Conservation (phyloP, 2,329 filamentous ascomycete genomes). For the Hymenoscyphus repandus region DNA sequence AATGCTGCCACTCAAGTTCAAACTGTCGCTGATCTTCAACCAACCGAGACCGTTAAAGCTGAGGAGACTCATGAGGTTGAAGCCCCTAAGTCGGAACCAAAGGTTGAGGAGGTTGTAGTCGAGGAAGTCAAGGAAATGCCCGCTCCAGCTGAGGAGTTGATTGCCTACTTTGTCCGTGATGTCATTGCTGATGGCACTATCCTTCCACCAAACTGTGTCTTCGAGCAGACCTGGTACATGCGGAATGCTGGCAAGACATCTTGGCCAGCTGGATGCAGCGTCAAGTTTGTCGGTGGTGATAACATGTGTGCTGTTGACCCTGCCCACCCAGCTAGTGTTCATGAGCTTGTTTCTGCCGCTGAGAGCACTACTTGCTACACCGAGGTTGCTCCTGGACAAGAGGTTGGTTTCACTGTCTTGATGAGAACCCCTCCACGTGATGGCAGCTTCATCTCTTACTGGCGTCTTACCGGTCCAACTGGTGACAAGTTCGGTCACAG, state of each 20-base stretch:
- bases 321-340: slow-evolving; percentile 69
- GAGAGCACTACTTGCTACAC: slow-evolving; percentile 74
- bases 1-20: slow-evolving; percentile 59
- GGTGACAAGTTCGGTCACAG: slow-evolving; percentile 86
- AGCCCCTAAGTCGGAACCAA: slow-evolving; percentile 22
- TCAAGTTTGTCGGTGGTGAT: slow-evolving; percentile 89
- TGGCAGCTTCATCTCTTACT: slow-evolving; percentile 88
- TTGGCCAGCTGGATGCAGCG: slow-evolving; percentile 87
- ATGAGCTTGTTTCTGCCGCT: slow-evolving; percentile 70
- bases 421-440: slow-evolving; percentile 74
- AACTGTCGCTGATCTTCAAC: slow-evolving; percentile 69
- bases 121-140: slow-evolving; percentile 31
- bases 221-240: slow-evolving; percentile 88
- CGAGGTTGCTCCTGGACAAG: slow-evolving; percentile 66
- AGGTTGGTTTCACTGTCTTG: slow-evolving; percentile 74
- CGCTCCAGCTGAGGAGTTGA: slow-evolving; percentile 38
- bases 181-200: slow-evolving; percentile 72
- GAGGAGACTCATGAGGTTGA: slow-evolving; percentile 28
- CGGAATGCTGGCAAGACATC: slow-evolving; percentile 72
- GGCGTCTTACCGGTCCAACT: slow-evolving; percentile 80
- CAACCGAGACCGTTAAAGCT: slow-evolving; percentile 43
- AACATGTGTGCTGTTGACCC: slow-evolving; percentile 92
- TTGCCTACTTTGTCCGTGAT: slow-evolving; percentile 72
- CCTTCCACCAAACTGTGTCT: slow-evolving; percentile 64
- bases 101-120: slow-evolving; percentile 31